Percentiles rank a stretch among this genome's conserved stretches.
Evolutionary conservation across 805 yeast species (phyloP).

Genomic region (Candida silvicultrix): DNA sequence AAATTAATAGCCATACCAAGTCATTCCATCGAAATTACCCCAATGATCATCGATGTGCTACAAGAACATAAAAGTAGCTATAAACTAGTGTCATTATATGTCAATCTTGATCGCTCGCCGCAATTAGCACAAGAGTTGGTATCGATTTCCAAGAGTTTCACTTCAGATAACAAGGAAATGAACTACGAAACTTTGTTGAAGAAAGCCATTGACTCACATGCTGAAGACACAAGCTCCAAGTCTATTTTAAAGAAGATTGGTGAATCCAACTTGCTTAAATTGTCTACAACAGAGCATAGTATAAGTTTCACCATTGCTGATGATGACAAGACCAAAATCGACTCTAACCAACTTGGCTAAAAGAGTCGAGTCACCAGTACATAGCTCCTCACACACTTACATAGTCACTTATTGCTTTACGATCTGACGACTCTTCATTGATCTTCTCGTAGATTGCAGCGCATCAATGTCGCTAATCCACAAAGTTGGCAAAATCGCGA

Average conservation of each 20-base stretch:
- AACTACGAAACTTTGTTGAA: slow-evolving; percentile 20
- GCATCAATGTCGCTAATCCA: background rate
- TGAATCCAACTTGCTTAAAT: background rate
- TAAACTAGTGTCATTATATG: background rate
- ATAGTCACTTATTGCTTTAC: no score
- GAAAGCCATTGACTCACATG: slow-evolving; percentile 14
- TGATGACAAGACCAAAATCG: background rate
- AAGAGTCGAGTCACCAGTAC: background rate
- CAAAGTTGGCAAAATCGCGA: background rate
- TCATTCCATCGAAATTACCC: background rate
- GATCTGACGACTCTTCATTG: background rate
- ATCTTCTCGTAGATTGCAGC: background rate
- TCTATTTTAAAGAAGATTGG: slow-evolving; percentile 1
- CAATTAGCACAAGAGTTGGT: background rate
- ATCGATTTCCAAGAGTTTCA: background rate
- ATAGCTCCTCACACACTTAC: background rate
- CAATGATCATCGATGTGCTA: background rate
- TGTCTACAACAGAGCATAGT: background rate
- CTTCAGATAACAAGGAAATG: slow-evolving; percentile 5
- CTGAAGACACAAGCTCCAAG: background rate
- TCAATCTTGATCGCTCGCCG: background rate
- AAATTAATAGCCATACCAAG: background rate
- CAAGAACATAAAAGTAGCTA: background rate
- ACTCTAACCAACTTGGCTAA: no score
- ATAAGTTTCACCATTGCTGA: background rate